A percentile compares a stretch with the other conserved stretches of the same genome.
Evolutionary conservation across 1,139 yeast species (phyloP).

Genomic region (Candida sanyaensis): DNA sequence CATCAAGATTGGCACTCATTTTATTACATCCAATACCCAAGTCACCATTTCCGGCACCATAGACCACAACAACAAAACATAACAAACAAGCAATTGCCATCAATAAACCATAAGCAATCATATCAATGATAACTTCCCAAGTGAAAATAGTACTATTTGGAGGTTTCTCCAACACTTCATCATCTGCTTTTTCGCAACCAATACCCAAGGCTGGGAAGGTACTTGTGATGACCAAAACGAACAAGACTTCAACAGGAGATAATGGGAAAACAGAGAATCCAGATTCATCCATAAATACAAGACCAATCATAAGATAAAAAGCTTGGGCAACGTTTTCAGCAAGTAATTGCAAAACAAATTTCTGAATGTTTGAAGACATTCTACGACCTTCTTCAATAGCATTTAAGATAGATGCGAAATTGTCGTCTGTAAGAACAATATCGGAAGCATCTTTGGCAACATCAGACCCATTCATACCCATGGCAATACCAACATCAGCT

Average conservation of each 20-base stretch:
- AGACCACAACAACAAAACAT: slow-evolving; percentile 67
- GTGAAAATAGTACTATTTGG: slow-evolving; percentile 73
- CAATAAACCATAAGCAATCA: slow-evolving; percentile 71
- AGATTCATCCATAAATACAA: slow-evolving; percentile 62
- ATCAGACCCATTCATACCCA: slow-evolving; percentile 52
- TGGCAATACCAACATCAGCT: slow-evolving; percentile 75
- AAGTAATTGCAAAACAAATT: slow-evolving; percentile 73
- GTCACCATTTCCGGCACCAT: slow-evolving; percentile 65
- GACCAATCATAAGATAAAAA: slow-evolving; percentile 66
- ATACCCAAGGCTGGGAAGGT: slow-evolving; percentile 80
- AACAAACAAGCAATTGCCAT: slow-evolving; percentile 78
- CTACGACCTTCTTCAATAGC: slow-evolving; percentile 79
- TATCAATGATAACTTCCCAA: slow-evolving; percentile 69
- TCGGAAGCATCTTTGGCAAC: slow-evolving; percentile 63
- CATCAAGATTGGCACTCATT: slow-evolving; percentile 17
- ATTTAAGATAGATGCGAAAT: slow-evolving; percentile 52
- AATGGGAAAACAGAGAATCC: slow-evolving; percentile 73
- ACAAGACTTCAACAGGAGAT: slow-evolving; percentile 77
- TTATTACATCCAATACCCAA: slow-evolving; percentile 80
- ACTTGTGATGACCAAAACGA: slow-evolving; percentile 79
- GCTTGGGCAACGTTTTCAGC: slow-evolving; percentile 85
- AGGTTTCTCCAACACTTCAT: slow-evolving; percentile 65
- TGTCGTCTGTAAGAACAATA: slow-evolving; percentile 53
- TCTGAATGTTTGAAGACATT: slow-evolving; percentile 80
- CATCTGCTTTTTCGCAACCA: no score